phyloP scores from a whole-genome alignment of 768 basidiomycete species.

The Boletus rex-veris region DNA sequence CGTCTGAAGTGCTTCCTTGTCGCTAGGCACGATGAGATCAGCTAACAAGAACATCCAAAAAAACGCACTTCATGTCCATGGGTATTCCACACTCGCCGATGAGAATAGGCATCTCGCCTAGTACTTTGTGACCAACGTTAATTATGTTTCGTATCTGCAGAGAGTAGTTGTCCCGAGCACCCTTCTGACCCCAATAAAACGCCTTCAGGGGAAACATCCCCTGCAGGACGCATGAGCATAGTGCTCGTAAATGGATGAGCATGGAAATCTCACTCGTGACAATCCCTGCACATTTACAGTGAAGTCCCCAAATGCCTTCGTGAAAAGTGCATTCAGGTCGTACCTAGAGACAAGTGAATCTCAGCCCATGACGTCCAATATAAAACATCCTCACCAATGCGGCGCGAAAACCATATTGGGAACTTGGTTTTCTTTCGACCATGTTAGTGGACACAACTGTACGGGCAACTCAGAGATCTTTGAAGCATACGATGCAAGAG shows the following conservation, averaged over 20 bases:
- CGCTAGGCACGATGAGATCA: conserved; percentile 37
- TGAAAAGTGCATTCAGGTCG: conserved; percentile 85
- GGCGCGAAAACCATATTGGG: conserved; percentile 67
- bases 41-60: neutral
- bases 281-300: conserved; percentile 92
- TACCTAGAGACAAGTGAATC: conserved; percentile 53
- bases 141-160: conserved; percentile 81
- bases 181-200: conserved; percentile 85
- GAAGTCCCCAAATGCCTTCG: conserved; percentile 80
- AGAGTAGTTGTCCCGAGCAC: conserved; percentile 77
- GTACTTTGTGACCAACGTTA: conserved; percentile 57
- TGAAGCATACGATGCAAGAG: neutral
- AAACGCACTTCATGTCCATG: conserved; percentile 91
- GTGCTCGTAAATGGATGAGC: neutral
- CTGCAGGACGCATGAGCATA: conserved; percentile 37
- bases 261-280: conserved; percentile 56
- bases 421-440: conserved; percentile 63
- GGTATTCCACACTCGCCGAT: conserved; percentile 94
- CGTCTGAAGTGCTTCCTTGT: conserved; percentile 64
- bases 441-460: conserved; percentile 77
- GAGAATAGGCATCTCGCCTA: conserved; percentile 81
- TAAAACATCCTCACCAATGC: conserved; percentile 53
- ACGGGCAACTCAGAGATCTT: conserved; percentile 3
- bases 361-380: neutral
- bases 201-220: conserved; percentile 80